Base-by-base conservation (phyloP, 2,329 filamentous ascomycete species). In the Annulohypoxylon truncatum region DNA sequence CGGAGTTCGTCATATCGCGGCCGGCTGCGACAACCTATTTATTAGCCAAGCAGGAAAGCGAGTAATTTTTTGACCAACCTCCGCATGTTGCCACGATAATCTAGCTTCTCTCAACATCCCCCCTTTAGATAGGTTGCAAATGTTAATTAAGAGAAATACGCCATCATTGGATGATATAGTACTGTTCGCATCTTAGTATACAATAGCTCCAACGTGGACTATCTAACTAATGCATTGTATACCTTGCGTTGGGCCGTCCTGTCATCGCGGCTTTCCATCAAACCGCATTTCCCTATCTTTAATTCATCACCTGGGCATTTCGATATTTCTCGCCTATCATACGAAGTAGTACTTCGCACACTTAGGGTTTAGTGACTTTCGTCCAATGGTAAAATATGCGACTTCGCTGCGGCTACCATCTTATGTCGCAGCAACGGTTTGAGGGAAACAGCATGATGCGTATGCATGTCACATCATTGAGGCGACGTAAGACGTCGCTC, bases 1-100 rank as follows among this genome's bases (percentile, higher is more conserved):
- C 61, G 48, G 64, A 64, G 63, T 68, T 72, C 66, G 62, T 70
- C 69, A 71, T 70, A 58, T 68, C 63, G 46, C 31, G 53, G 46
- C 54, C 46, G 67, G 56, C 61, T 64, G 61, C 64, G 47, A 69
- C 61, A 56, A 57, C 54, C 51, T 57, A 61, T 28, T 61, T 68
- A 67, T 64, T 66, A 68, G 67, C 60, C 61, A 70, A 66, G 66
- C 61, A 56, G 53, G 35, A 67, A 67, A 68, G 63, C 58, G 56
- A 64, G 61, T 64, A 65, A 71, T 46, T 33, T 40, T 44, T 60
- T 53, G 31, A 31, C 68, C 64, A 71, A 67, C 63, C 58, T 70
- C 64, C 62, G 68, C 70, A 70, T 66, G 63, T 73, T 64, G 70
- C 72, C 68, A 71, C 66, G 70, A 72, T 57, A 68, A 70, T 71